Evolutionary conservation across 495 filamentous ascomycete species (phyloP), one percentile per base, ranked within the genome.

Genomic region (Penicillium paradoxum): DNA sequence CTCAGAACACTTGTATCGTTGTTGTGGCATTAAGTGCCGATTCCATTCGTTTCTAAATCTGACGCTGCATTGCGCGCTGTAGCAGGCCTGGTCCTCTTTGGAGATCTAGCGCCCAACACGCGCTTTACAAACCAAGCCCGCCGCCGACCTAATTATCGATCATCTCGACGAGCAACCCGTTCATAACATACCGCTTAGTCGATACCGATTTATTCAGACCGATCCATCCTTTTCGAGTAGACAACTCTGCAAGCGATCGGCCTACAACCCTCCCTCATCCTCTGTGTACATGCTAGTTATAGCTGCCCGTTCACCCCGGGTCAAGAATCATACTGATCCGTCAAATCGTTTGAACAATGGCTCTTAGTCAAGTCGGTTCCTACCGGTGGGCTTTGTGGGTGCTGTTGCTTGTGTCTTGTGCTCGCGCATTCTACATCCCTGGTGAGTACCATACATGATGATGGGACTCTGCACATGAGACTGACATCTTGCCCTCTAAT

Each of bases 401-500:
- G 14, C 54, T 66, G 6, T 29, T 76, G 44, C 62, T 71, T n/a
- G 57, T 75, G 9, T 73, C 73, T 36, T 73, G 55, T 52, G 58
- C 69, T 19, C 72, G 80, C 48, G 85, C 86, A 25, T 91, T 90
- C 63, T 91, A 91, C 66, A 86, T 91, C 56, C 88, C 88, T 53
- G 87, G 87, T 89, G 76, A 66, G 77, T 34, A 55, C 15, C 25
- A 10, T 9, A 14, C 14, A 15, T 11, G 29, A 21, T 38, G 38
- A 17, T 32, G 9, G n/a, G 19, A 19, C 4, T 36, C 38, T 21
- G 15, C 48, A 32, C 44, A 53, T 50, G 51, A 29, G 18, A 25
- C 48, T 73, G 32, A 75, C 40, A 9, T n/a, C 19, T 54, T 40
- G 2, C 27, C 5, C 54, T 32, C 15, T 40, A 1, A 10, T 21